phyloP scores from a whole-genome alignment of 2,329 filamentous ascomycete species.

The Dendrostoma leiphaemia region DNA sequence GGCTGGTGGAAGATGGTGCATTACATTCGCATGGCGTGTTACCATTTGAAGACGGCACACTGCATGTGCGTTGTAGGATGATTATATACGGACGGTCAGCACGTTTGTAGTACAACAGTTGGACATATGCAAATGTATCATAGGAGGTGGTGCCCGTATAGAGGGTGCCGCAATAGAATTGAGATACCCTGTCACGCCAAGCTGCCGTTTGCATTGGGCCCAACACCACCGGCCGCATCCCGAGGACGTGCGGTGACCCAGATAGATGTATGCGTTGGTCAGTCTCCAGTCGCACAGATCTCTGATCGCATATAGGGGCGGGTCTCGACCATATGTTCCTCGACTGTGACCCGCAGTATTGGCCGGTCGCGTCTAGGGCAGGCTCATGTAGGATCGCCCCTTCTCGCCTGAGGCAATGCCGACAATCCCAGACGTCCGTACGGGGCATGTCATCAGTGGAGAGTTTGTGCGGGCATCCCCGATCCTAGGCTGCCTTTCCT shows the following conservation, averaged over 20 bases:
- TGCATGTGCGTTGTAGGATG: neutral
- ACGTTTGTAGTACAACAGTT: constrained; percentile 1
- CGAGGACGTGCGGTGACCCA: too few relatives aligned
- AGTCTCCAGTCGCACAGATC: too few relatives aligned
- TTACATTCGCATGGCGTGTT: neutral
- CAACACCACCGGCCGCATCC: neutral
- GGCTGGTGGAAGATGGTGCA: neutral
- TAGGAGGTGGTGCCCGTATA: neutral
- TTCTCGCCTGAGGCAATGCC: too few relatives aligned
- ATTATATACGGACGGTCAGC: neutral
- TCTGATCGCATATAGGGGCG: too few relatives aligned
- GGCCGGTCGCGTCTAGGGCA: too few relatives aligned
- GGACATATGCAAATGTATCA: neutral
- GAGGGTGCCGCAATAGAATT: neutral
- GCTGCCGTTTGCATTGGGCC: neutral
- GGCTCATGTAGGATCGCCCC: neutral
- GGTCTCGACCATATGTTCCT: too few relatives aligned
- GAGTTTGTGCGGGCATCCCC: too few relatives aligned
- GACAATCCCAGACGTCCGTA: too few relatives aligned
- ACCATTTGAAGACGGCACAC: neutral
- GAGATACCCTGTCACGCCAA: neutral
- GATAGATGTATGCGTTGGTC: too few relatives aligned
- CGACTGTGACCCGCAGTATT: too few relatives aligned
- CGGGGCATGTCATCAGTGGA: too few relatives aligned
- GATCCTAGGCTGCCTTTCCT: too few relatives aligned